Conservation (phyloP, 495 filamentous ascomycete species). For the Cladorrhinum samala region DNA sequence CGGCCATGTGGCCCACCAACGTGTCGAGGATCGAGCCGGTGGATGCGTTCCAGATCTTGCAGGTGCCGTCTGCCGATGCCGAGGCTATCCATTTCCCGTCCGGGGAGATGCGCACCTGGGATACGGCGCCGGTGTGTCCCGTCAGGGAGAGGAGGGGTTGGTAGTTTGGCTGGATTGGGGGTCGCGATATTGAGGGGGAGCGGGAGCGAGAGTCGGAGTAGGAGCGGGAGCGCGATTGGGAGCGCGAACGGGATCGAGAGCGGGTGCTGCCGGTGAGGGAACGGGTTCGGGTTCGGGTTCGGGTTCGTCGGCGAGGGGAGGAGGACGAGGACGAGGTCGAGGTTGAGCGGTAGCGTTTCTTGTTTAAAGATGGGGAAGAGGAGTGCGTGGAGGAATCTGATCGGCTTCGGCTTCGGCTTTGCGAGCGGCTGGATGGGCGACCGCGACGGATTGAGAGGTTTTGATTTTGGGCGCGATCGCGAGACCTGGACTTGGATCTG, state of each 20-base stretch:
- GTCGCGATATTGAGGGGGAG: slow-evolving; percentile 8
- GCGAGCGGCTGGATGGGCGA: slow-evolving; percentile 27
- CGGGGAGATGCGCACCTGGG: slow-evolving; percentile 86
- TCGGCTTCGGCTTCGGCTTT: slow-evolving; percentile 22
- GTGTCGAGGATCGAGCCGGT: slow-evolving; percentile 77
- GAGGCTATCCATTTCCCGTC: slow-evolving; percentile 86
- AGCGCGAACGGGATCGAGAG: slow-evolving; percentile 29
- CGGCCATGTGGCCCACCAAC: slow-evolving; percentile 88
- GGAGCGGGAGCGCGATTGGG: slow-evolving; percentile 36
- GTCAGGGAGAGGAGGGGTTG: slow-evolving; percentile 41
- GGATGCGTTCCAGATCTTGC: slow-evolving; percentile 81
- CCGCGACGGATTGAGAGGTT: slow-evolving; percentile 37
- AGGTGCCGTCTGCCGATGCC: slow-evolving; percentile 77
- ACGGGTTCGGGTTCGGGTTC: slow-evolving; percentile 22
- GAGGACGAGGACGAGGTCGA: slow-evolving; percentile 11
- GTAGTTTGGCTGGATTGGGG: slow-evolving; percentile 32
- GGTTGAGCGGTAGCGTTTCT: slow-evolving; percentile 30
- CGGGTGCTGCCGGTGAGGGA: slow-evolving; percentile 14
- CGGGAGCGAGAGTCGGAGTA: slow-evolving; percentile 26
- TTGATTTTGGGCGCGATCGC: slow-evolving; percentile 11
- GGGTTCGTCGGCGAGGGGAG: slow-evolving; percentile 25
- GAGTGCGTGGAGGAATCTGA: background rate
- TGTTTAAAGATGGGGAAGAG: background rate
- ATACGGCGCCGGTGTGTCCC: slow-evolving; percentile 72
- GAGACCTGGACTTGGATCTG: too few species aligned